These are phyloP conservation scores for Dalechampia spathulata DNA, from an alignment of 441 rosid species.

Conservation along the genomic window DNA sequence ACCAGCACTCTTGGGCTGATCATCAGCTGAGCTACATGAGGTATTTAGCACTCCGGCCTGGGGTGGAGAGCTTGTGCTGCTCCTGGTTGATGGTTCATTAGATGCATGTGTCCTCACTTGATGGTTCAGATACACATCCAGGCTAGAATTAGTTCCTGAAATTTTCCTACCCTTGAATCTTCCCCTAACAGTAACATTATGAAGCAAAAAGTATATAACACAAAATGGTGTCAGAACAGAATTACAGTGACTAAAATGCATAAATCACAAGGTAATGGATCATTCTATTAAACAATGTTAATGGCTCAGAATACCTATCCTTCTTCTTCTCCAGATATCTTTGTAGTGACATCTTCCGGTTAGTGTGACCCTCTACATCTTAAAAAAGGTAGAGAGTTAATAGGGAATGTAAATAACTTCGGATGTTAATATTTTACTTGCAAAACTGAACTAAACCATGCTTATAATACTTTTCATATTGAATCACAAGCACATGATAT, in stretches of 20 bases:
- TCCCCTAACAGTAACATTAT: conserved; percentile 31
- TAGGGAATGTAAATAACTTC: background rate
- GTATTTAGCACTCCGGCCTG: conserved; percentile 32
- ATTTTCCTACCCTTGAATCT: conserved; percentile 54
- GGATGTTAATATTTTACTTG: background rate
- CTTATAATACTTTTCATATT: background rate
- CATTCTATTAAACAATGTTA: no score
- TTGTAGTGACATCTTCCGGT: conserved; percentile 57
- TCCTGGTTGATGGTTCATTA: conserved; percentile 42
- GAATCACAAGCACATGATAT: no score
- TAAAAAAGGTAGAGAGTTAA: conserved; percentile 16
- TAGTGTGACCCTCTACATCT: conserved; percentile 67
- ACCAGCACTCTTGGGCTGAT: conserved; percentile 31
- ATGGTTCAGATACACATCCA: conserved; percentile 53
- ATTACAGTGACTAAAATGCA: background rate
- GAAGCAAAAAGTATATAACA: background rate
- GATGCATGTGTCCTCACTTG: conserved; percentile 33
- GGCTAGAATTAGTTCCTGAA: conserved; percentile 38
- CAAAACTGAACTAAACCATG: background rate
- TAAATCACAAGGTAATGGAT: background rate
- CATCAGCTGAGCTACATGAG: conserved; percentile 31
- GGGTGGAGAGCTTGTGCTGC: conserved; percentile 33
- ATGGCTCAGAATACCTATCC: conserved; percentile 46
- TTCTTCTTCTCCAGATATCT: conserved; percentile 75
- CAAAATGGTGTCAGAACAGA: background rate